phyloP scores from a whole-genome alignment of 495 filamentous ascomycete species.

The Letharia lupina region DNA sequence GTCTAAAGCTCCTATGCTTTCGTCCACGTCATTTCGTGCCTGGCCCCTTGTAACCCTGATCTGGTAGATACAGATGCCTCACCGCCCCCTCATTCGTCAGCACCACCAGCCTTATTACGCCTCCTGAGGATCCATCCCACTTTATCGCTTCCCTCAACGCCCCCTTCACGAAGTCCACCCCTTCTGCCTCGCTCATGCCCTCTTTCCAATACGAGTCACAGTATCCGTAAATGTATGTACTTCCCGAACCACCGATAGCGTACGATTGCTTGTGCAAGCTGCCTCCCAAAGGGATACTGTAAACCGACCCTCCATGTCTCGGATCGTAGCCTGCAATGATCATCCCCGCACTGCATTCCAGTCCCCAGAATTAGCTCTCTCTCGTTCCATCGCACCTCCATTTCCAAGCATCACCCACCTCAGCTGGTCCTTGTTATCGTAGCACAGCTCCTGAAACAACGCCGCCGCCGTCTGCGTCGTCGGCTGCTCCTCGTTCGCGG shows the following conservation, averaged over 20 bases:
- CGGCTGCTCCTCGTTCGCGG: constrained; percentile 76
- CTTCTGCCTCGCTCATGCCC: constrained; percentile 86
- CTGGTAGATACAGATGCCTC: constrained; percentile 83
- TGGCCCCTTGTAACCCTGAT: constrained; percentile 67
- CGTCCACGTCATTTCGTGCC: constrained; percentile 36
- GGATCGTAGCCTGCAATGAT: constrained; percentile 96
- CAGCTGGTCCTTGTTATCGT: constrained; percentile 88
- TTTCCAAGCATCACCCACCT: constrained; percentile 46
- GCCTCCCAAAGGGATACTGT: constrained; percentile 91
- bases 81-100: constrained; percentile 80
- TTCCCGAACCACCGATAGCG: constrained; percentile 91
- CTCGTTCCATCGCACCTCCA: not conserved
- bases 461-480: constrained; percentile 90
- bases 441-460: constrained; percentile 95
- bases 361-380: not conserved
- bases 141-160: constrained; percentile 90
- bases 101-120: constrained; percentile 96
- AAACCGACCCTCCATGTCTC: constrained; percentile 89
- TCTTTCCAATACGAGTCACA: constrained; percentile 96
- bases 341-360: constrained; percentile 66
- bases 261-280: constrained; percentile 96
- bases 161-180: constrained; percentile 86
- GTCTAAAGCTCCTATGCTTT: not conserved
- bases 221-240: constrained; percentile 98
- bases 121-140: constrained; percentile 97